Evolutionary conservation across 768 basidiomycete genomes (phyloP).

Genomic region (Collybia sordida): DNA sequence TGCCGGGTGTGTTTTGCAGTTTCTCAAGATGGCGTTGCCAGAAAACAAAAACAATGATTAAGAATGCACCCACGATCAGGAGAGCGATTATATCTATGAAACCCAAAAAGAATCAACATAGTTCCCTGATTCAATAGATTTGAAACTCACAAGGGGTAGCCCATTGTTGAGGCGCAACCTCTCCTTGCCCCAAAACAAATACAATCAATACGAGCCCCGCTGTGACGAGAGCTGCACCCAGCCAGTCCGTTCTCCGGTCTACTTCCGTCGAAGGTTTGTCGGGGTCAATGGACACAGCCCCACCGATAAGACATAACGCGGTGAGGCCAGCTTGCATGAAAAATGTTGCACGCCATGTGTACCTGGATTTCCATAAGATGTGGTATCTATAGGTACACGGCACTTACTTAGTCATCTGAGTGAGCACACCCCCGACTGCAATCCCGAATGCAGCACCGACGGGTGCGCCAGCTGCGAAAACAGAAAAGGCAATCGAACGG

Average conservation of each 20-base stretch:
- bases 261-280: constrained; percentile 45
- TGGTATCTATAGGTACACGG: too few species aligned
- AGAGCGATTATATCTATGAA: constrained; percentile 69
- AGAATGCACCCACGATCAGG: constrained; percentile 54
- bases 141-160: constrained; percentile 29
- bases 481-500: constrained; percentile 77
- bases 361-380: constrained; percentile 20
- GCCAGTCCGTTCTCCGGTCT: constrained; percentile 64
- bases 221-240: constrained; percentile 63
- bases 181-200: constrained; percentile 67
- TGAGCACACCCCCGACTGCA: constrained; percentile 70
- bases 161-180: constrained; percentile 58
- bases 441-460: constrained; percentile 74
- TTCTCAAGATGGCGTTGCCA: constrained; percentile 65
- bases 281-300: constrained; percentile 55
- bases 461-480: constrained; percentile 84
- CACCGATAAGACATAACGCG: constrained; percentile 49
- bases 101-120: too few species aligned
- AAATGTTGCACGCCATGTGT: constrained; percentile 65
- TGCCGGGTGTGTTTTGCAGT: neutral
- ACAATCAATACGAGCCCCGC: constrained; percentile 63
- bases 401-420: constrained; percentile 48
- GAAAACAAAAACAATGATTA: constrained; percentile 51
- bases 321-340: constrained; percentile 62
- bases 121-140: too few species aligned